These are phyloP conservation scores for Yamadazyma membranifaciens DNA, from an alignment of 1,139 yeast genomes.

Conservation along the genomic window DNA sequence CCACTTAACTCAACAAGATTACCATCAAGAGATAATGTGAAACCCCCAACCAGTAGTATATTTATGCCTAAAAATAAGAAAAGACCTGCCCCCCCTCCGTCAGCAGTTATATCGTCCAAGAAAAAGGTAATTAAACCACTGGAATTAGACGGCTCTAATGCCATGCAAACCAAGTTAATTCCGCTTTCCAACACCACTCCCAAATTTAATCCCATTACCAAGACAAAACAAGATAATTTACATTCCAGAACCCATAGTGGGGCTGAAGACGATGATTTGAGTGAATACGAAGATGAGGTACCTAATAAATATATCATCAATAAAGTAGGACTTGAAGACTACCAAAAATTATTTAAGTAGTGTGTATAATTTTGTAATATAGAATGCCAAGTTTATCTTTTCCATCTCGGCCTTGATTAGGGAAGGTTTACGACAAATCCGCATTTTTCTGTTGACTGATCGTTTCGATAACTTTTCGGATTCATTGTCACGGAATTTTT, in stretches of 20 bases:
- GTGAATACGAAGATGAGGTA: constrained; percentile 30
- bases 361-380: constrained; percentile 2
- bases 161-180: constrained; percentile 1
- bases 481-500: constrained; percentile 2
- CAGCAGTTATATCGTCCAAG: too few relatives aligned
- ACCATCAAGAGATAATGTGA: neutral
- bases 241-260: constrained; percentile 2
- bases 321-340: neutral
- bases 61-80: constrained; percentile 13
- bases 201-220: constrained; percentile 3
- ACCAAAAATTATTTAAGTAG: neutral
- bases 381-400: constrained; percentile 3
- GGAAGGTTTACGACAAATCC: constrained; percentile 2
- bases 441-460: constrained; percentile 1
- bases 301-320: constrained; percentile 11
- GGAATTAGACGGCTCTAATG: neutral
- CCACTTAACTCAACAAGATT: neutral
- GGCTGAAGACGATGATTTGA: constrained; percentile 19
- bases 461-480: constrained; percentile 4
- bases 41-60: constrained; percentile 4
- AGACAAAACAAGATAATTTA: neutral
- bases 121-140: too few relatives aligned
- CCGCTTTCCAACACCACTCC: constrained; percentile 1
- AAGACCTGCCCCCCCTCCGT: neutral
- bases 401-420: constrained; percentile 3